A percentile compares a stretch with the other conserved stretches of the same genome.
These are phyloP conservation scores for Arabidopsis thaliana DNA, from an alignment of 345 rosid genomes.

Conservation along the genomic window TAIR10.1 NC_003071.7:15751001-15751500, in stretches of 20 bases:
- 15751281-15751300: constrained; percentile 67
- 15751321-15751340: constrained; percentile 69
- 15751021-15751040: background rate
- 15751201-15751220: constrained; percentile 62
- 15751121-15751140: constrained; percentile 83
- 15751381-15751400: constrained; percentile 70
- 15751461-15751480: constrained; percentile 15
- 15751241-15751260: constrained; percentile 53
- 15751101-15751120: constrained; percentile 60
- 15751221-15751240: constrained; percentile 45
- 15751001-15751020: background rate
- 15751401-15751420: constrained; percentile 63
- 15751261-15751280: constrained; percentile 72
- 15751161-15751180: constrained; percentile 77
- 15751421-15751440: constrained; percentile 40
- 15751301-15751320: constrained; percentile 59
- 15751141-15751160: constrained; percentile 63
- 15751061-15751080: constrained; percentile 40
- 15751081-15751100: constrained; percentile 51
- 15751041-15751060: background rate
- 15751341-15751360: constrained; percentile 87
- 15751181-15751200: constrained; percentile 73
- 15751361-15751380: constrained; percentile 79
- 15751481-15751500: background rate
- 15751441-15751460: background rate